Evolutionary conservation across 2,329 filamentous ascomycete genomes (phyloP).

Genomic region (Colletotrichum viniferum): DNA sequence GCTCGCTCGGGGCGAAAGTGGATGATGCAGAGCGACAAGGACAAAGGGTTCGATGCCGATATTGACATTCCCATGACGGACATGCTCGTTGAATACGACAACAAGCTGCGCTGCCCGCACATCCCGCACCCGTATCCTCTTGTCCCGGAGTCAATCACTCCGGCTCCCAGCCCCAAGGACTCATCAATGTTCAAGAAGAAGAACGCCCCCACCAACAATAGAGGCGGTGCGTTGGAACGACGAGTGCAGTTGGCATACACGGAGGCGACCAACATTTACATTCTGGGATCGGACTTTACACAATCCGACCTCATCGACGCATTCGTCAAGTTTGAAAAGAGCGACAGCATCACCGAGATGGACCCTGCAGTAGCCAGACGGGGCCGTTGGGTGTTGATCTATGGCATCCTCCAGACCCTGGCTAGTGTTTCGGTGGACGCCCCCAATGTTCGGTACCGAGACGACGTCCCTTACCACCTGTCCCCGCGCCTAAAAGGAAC

Average conservation of each 20-base stretch:
- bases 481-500: conserved; percentile 57
- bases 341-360: conserved; percentile 52
- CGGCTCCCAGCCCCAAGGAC: conserved; percentile 28
- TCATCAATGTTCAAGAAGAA: conserved; percentile 37
- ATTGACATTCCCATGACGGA: conserved; percentile 68
- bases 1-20: conserved; percentile 66
- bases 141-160: conserved; percentile 57
- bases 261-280: conserved; percentile 64
- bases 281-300: conserved; percentile 56
- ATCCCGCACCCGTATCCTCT: conserved; percentile 71
- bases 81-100: conserved; percentile 70
- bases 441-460: conserved; percentile 54
- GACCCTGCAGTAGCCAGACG: conserved; percentile 61
- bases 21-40: conserved; percentile 60
- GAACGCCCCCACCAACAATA: conserved; percentile 23
- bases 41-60: conserved; percentile 53
- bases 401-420: conserved; percentile 63
- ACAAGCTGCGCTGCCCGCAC: conserved; percentile 64
- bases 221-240: conserved; percentile 43
- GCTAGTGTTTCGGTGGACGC: conserved; percentile 64
- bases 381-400: conserved; percentile 66
- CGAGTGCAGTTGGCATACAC: conserved; percentile 62
- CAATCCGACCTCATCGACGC: conserved; percentile 60
- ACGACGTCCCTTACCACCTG: conserved; percentile 61
- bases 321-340: conserved; percentile 62